These are phyloP conservation scores for Ophiosphaerella herpotricha DNA, from an alignment of 2,329 filamentous ascomycete genomes.

Conservation along the genomic window DNA sequence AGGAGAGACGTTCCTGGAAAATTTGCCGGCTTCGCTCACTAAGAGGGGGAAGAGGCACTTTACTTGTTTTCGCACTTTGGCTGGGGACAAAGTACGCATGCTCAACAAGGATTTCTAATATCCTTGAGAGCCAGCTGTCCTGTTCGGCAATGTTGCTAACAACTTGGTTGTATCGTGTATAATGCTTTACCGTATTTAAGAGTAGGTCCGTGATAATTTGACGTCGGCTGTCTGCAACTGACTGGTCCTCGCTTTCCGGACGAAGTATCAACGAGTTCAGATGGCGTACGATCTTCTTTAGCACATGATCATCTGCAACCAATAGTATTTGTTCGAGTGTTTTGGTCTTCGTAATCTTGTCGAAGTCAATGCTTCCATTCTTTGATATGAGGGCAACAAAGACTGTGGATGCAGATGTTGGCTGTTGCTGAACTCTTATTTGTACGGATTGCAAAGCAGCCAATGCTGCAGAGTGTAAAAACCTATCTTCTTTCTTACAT, in stretches of 20 bases:
- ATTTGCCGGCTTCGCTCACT: constrained; percentile 54
- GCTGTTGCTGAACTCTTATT: constrained; percentile 61
- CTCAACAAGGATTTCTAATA: constrained; percentile 53
- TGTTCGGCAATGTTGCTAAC: constrained; percentile 35
- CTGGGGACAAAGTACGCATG: constrained; percentile 56
- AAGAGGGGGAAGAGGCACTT: constrained; percentile 51
- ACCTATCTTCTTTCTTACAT: constrained; percentile 40
- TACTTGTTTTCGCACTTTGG: constrained; percentile 34
- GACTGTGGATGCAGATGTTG: constrained; percentile 63
- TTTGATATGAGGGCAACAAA: constrained; percentile 71
- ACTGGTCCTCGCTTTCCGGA: constrained; percentile 52
- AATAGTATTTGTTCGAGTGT: constrained; percentile 76
- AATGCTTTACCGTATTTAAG: constrained; percentile 54
- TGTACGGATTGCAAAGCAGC: constrained; percentile 76
- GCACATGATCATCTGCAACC: constrained; percentile 56
- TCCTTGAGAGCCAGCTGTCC: constrained; percentile 50
- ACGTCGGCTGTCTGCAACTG: constrained; percentile 52
- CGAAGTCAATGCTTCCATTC: constrained; percentile 77
- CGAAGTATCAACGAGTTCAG: constrained; percentile 53
- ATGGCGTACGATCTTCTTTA: constrained; percentile 59
- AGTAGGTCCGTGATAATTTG: constrained; percentile 59
- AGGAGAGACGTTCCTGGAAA: constrained; percentile 60
- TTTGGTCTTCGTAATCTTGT: constrained; percentile 83
- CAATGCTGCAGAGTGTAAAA: constrained; percentile 69
- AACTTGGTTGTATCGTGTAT: constrained; percentile 36